Evolutionary conservation across 2,329 filamentous ascomycete genomes (phyloP), one percentile per base, ranked within the genome.

Genomic region (Cadophora gregata): DNA sequence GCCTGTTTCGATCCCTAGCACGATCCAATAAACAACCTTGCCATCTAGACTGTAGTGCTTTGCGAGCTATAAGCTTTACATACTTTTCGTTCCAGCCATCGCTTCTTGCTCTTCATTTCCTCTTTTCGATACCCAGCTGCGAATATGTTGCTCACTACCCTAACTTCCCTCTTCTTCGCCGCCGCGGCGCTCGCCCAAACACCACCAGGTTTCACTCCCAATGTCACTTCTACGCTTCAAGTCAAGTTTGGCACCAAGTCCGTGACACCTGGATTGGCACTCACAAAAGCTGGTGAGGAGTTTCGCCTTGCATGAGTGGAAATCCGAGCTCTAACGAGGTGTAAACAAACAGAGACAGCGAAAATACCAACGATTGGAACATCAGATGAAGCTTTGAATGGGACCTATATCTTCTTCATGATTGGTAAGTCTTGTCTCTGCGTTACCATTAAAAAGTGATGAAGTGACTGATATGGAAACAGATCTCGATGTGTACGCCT

Each of bases 401-500:
- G 65, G 14, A 66, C 67, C 7, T 70, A 69, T 33, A 63, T 69
- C 2, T 70, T 67, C 25, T 29, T 70, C 31, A 60, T 70, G 59
- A 47, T 70, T 19, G 67, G 67, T 69, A 62, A 48, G 63, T 51
- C 8, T 36, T 14, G 36, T 29, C 19, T 12, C 53, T 10, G 3
- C 6, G 4, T 4, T 0, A 4, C 8, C 14, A 1, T 29, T 16
- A 16, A 42, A 6, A 24, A 31, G 19, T 10, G 10, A 27, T 56
- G 42, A 21, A 29, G 31, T 58, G n/a, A 62, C 50, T 47, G n/a
- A 12, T 29, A 25, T 51, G 31, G 31, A 33, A 42, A 42, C 12
- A 70, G 68, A 70, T 59, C 56, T 70, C 25, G 68, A 70, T 27
- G 56, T 66, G 68, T 67, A 66, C 5, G 59, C 19, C 14, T n/a